Percentiles rank a stretch among this genome's conserved stretches.
These are phyloP conservation scores for Hypomontagnella submonticulosa DNA, from an alignment of 495 filamentous ascomycete species.

Conservation along the genomic window DNA sequence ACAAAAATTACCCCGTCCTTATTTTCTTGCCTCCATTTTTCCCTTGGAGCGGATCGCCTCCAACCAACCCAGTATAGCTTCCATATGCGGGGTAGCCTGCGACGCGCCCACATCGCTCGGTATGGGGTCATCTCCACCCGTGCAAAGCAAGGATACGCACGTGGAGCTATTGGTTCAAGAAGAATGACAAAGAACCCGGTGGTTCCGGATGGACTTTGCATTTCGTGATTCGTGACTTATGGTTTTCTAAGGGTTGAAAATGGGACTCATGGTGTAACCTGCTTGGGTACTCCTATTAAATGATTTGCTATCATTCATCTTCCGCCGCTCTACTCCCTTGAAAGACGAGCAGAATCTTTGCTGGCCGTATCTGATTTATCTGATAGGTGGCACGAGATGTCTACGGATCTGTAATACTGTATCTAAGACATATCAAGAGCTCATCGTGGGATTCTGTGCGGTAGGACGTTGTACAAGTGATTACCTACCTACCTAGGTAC, in stretches of 20 bases:
- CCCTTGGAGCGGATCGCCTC: constrained; percentile 26
- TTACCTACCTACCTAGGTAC: neutral
- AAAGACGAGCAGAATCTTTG: too few relatives aligned
- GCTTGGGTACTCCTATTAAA: too few relatives aligned
- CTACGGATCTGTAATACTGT: constrained; percentile 12
- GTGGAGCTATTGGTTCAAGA: too few relatives aligned
- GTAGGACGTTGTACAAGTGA: neutral
- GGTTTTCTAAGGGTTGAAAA: too few relatives aligned
- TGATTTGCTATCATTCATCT: too few relatives aligned
- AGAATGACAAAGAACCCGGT: too few relatives aligned
- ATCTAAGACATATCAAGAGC: constrained; percentile 28
- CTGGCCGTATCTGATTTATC: neutral
- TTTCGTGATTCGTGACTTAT: too few relatives aligned
- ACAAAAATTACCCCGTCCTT: too few relatives aligned
- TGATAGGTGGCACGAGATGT: constrained; percentile 18
- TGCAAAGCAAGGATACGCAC: neutral
- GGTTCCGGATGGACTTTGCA: too few relatives aligned
- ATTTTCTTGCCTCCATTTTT: neutral
- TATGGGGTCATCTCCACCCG: too few relatives aligned
- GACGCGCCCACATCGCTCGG: neutral
- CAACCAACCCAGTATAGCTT: neutral
- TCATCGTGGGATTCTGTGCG: constrained; percentile 5
- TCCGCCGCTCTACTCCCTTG: too few relatives aligned
- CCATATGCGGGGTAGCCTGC: constrained; percentile 34
- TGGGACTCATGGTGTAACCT: too few relatives aligned